Base-by-base conservation (phyloP, 805 yeast genomes). In the Jamesozyma spencerorum region DNA sequence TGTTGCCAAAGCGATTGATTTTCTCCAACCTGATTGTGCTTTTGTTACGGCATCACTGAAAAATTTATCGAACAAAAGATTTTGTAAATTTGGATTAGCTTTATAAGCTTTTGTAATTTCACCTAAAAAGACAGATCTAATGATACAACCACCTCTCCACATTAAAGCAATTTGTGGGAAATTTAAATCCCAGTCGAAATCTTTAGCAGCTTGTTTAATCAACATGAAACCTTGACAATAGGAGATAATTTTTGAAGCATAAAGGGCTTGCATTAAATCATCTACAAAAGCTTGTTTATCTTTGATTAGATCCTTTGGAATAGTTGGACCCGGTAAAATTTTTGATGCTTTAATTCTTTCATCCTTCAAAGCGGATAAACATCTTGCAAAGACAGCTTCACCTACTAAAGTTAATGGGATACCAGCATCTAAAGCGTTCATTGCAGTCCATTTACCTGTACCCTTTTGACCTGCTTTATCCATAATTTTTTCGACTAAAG, bases 111-210 rank as follows among this genome's bases (percentile, higher is more conserved):
- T 67, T 54, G 98, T 90, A 71, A 90, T 90, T 69, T 90, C 97
- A 62, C 81, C 97, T 64, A 90, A 75, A 84, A 90, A 90, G 51
- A 90, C 97, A 44, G 98, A 90, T 78, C 97, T 85, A 72, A 90
- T 90, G 69, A 90, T 90, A 78, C 98, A 90, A 59, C 98, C 98
- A 74, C 98, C 98, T 79, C 98, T 81, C 98, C 98, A 90, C 98
- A 90, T 90, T 61, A 90, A 77, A 57, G 97, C 98, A 59, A 92
- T 90, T 45, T 95, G 92, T 58, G 97, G 95, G 81, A 86, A 85
- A 82, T 90, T 92, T 66, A 90, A 76, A 69, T 85, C 80, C 98
- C 98, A 90, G 63, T 81, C 81, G 77, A 85, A 90, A 68, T 86
- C 95, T 70, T 77, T 81, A 55, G 95, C 97, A 57, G 97, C 97